These are phyloP conservation scores for Pseudofabraea citricarpa DNA, from an alignment of 2,329 filamentous ascomycete species.

Conservation along the genomic window DNA sequence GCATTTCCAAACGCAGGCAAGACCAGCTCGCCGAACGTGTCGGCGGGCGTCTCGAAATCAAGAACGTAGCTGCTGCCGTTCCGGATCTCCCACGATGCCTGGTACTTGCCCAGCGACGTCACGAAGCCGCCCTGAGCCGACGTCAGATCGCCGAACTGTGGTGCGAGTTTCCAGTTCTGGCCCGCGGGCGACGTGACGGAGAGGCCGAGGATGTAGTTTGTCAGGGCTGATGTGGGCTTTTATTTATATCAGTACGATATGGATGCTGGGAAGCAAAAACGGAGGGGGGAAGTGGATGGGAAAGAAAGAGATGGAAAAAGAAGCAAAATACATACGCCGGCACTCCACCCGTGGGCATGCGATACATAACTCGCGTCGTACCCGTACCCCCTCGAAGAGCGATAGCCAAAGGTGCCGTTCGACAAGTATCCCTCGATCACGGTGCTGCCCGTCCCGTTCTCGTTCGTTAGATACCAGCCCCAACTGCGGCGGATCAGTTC, in stretches of 20 bases:
- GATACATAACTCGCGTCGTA: conserved; percentile 39
- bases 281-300: no score
- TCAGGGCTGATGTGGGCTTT: conserved; percentile 39
- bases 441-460: conserved; percentile 50
- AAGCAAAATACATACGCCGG: no score
- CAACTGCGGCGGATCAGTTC: conserved; percentile 49
- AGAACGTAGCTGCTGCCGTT: conserved; percentile 1
- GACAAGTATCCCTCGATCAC: conserved; percentile 51
- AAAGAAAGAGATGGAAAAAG: no score
- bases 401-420: conserved; percentile 51
- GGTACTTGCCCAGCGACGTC: conserved; percentile 29
- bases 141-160: conserved; percentile 31
- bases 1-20: conserved; percentile 3
- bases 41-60: not conserved
- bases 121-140: conserved; percentile 32
- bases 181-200: conserved; percentile 28
- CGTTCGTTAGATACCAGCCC: conserved; percentile 53
- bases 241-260: no score
- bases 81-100: conserved; percentile 4
- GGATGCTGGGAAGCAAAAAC: no score
- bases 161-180: conserved; percentile 30
- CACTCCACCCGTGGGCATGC: conserved; percentile 41
- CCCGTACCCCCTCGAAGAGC: conserved; percentile 43
- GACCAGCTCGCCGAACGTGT: conserved; percentile 7
- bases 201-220: conserved; percentile 36